Base-by-base conservation (phyloP, 1,284 basidiomycete genomes). In the Ceratobasidium sp. region DNA sequence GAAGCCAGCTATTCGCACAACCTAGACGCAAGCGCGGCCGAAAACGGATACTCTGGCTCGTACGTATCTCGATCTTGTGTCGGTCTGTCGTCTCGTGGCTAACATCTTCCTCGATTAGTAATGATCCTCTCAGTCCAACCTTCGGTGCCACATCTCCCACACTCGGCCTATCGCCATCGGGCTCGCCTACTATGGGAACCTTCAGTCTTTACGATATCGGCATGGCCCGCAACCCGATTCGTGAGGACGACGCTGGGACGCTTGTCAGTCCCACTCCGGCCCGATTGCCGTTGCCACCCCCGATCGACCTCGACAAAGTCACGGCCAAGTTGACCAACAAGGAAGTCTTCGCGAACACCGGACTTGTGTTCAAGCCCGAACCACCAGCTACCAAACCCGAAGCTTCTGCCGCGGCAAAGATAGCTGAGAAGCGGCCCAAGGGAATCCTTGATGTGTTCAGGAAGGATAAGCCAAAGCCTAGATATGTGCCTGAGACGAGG, bases 401-500 rank as follows among this genome's bases (percentile, higher is more conserved):
- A 57, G 53, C 3, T 5, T 2, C 52, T 14, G 53, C 16, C 16
- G 53, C 16, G 18, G 53, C 16, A 2, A 57, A 57, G n/a, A 18
- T 3, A n/a, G 53, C 34, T 5, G 53, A 18, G 34, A 57, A 57
- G 53, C 8, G 26, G 48, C 43, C 43, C 18, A 57, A 57, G 21
- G 34, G 53, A 39, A 1, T 57, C 53, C 53, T 57, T 23, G 34
- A 34, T 21, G 39, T 30, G 28, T 32, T 57, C 21, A n/a, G 34
- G 53, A 57, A 23, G 32, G 53, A 57, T 12, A 76, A 78, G 50
- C 75, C 75, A 14, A 74, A 75, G 65, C 77, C 77, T 21, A 58
- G 67, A 36, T 70, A 58, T 59, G 43, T 48, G 32, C 67, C 67
- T 46, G 67, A 36, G 73, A 76, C 39, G 0, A 84, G 84, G 73